Evolutionary conservation across 768 basidiomycete species (phyloP), one percentile per base, ranked within the genome.

Genomic region (Boletus patriciae): DNA sequence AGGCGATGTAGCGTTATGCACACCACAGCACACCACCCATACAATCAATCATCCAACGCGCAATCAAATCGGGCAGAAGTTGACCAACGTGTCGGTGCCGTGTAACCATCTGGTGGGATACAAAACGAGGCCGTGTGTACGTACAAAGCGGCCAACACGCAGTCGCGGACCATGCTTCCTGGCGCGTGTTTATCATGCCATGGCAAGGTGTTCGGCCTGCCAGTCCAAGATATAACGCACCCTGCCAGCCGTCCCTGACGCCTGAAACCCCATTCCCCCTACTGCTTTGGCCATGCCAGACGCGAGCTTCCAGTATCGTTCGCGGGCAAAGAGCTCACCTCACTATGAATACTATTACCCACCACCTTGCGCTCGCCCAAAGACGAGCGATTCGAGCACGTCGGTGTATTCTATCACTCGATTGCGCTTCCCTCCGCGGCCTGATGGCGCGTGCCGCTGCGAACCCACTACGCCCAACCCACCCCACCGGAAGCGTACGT

Each of bases 161-260:
- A 31, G 57, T 52, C 52, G 54, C 37, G 62, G 51, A 54, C 59
- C 66, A 61, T 63, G 44, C 59, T 53, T 49, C 36, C 41, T 57
- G 60, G 19, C 63, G 70, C 70, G 57, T 68, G 68, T 72, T 65
- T 34, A 54, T 70, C 70, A 62, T 64, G 67, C 68, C 66, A 67
- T 62, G 59, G 41, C 70, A 64, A 41, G 72, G 68, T 59, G 66
- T 56, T 56, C 41, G 44, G 61, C 62, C 54, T 52, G 59, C 55
- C 61, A 62, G 60, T 60, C 57, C 61, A 53, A 73, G 72, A 73
- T 73, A 72, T 63, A 72, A 72, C 45, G 15, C 37, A 57, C 51
- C 58, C 52, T 57, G 43, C 38, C 46, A 52, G 41, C 42, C 55
- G 61, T 60, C 62, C 66, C 62, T 61, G 55, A 57, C 12, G 40